A percentile compares a stretch with the other conserved stretches of the same genome.
These are phyloP conservation scores for Ceriops zippeliana DNA, from an alignment of 345 rosid genomes.

Conservation along the genomic window DNA sequence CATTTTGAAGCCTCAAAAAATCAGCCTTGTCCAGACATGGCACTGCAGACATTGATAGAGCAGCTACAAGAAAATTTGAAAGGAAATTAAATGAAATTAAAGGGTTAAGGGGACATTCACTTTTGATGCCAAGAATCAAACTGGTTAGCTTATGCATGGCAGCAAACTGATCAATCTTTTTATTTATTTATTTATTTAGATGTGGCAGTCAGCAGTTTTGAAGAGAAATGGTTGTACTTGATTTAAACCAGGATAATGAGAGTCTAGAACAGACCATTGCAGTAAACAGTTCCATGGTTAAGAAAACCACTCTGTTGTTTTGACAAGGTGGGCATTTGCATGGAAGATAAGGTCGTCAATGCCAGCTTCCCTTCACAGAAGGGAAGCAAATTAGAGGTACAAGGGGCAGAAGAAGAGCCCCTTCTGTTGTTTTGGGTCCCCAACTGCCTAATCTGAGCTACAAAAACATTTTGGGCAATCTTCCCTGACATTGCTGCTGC, in stretches of 20 bases:
- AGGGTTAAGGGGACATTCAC: not conserved
- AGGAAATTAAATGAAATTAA: slow-evolving; percentile 14
- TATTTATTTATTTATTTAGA: not conserved
- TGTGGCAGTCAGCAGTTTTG: slow-evolving; percentile 1
- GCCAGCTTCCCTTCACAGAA: slow-evolving; percentile 71
- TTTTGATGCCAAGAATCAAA: not conserved
- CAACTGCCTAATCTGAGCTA: slow-evolving; percentile 73
- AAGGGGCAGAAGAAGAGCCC: slow-evolving; percentile 48
- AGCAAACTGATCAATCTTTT: not conserved
- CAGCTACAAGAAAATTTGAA: slow-evolving; percentile 46
- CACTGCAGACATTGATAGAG: slow-evolving; percentile 49
- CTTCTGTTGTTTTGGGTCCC: slow-evolving; percentile 55
- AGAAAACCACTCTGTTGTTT: slow-evolving; percentile 57
- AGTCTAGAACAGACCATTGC: slow-evolving; percentile 95
- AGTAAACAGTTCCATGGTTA: slow-evolving; percentile 54
- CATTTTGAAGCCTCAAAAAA: slow-evolving; percentile 93
- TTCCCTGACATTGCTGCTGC: slow-evolving; percentile 83
- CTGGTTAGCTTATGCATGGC: not conserved
- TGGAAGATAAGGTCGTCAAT: slow-evolving; percentile 68
- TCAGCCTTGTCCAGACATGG: slow-evolving; percentile 58
- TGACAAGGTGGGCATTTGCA: slow-evolving; percentile 49
- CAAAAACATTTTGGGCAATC: slow-evolving; percentile 68
- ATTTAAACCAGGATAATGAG: slow-evolving; percentile 50
- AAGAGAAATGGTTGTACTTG: slow-evolving; percentile 25
- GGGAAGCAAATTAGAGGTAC: slow-evolving; percentile 55